Base-by-base conservation (phyloP, 129 eudicot genomes). In the Saussurea involucrata region DNA sequence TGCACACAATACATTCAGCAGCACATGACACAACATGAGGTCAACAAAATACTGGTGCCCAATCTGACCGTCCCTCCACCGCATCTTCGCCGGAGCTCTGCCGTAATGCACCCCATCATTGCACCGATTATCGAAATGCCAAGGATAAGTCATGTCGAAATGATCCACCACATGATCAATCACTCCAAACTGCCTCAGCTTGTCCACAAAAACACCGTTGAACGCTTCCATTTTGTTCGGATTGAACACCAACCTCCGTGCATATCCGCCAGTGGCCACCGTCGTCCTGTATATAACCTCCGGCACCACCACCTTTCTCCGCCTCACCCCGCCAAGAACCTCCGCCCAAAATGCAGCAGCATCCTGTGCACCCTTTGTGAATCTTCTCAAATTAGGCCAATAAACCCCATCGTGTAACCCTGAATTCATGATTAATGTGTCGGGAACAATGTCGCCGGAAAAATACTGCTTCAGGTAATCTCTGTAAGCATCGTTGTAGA, bases 1-100 rank as follows among this genome's bases (percentile, higher is more conserved):
- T 63, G 83, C 68, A 69, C 99, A 95, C n/a, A 95, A 9, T 0
- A 92, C 89, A 77, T 95, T 90, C 36, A 95, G 55, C 76, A 95
- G 68, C 63, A 95, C 97, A 24, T 95, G 99, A 28, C 97, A 85
- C 63, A 95, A 80, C 99, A 95, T 95, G 8, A 92, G 78, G 83
- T 95, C 99, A 7, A 95, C 99, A 67, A 92, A 92, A 74, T 95
- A 95, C 63, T 95, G 97, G 86, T 95, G 99, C 42, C 98, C 98
- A 11, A 94, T 94, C 69, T 83, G 71, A 53, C 98, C 98, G 42
- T 94, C 98, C 74, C 96, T 75, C 99, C 99, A 95, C 85, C 73
- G 77, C 90, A 63, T 67, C 83, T 88, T 92, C 55, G 87, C 88
- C 55, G 99, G 99, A 75, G 92, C 90, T 28, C 99, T 88, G 36